Percentiles rank a stretch among this genome's conserved stretches.
These are phyloP conservation scores for Allium cepa DNA, from an alignment of 106 monocot species.

Conservation along the genomic window DNA sequence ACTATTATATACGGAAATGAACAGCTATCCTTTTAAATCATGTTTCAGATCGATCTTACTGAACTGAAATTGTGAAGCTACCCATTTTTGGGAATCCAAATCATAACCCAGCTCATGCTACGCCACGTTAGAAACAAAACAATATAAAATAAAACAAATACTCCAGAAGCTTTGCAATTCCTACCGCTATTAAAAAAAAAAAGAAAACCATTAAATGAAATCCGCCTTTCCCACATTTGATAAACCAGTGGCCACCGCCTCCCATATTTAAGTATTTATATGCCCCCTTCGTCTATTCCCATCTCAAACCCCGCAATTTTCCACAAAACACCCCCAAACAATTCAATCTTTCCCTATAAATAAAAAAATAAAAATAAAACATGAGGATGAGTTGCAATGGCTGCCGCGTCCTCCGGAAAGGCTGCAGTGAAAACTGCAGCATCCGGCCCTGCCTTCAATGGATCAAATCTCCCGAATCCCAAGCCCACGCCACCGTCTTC, in stretches of 20 bases:
- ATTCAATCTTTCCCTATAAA: not conserved
- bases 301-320: not conserved
- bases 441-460: constrained; percentile 43
- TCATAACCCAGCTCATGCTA: no score
- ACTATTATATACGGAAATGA: no score
- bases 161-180: no score
- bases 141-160: no score
- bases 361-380: not conserved
- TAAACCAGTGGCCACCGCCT: constrained; percentile 12
- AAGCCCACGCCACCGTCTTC: constrained; percentile 47
- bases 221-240: not conserved
- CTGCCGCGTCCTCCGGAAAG: constrained; percentile 49
- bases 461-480: constrained; percentile 40
- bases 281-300: not conserved
- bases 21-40: no score
- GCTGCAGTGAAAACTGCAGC: constrained; percentile 39
- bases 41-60: no score
- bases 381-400: constrained; percentile 63
- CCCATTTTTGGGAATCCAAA: no score
- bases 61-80: no score
- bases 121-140: no score
- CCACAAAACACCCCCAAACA: not conserved
- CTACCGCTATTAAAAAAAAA: no score
- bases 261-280: not conserved
- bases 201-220: not conserved